A percentile compares a stretch with the other conserved stretches of the same genome.
Conservation (phyloP, 1,139 yeast species). For the Blastobotrys buckinghamii region DNA sequence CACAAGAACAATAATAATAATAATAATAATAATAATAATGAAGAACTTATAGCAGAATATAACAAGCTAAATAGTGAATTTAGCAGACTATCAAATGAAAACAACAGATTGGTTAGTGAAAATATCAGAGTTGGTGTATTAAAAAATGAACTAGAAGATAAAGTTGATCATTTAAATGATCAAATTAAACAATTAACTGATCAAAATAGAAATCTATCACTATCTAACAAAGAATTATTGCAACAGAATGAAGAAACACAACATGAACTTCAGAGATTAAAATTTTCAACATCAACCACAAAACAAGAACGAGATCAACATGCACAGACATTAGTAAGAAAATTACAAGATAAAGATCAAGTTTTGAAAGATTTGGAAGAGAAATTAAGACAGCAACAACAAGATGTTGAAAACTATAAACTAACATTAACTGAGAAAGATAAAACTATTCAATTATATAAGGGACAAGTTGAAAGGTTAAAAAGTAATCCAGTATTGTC, state of each 20-base stretch:
- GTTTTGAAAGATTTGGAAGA: background rate
- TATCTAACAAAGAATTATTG: background rate
- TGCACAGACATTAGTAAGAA: slow-evolving; percentile 3
- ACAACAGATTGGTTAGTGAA: no score
- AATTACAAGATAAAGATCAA: background rate
- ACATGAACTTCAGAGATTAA: background rate
- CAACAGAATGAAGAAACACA: background rate
- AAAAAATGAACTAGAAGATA: no score
- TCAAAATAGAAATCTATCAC: background rate
- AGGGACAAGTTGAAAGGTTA: background rate
- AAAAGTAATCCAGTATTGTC: no score
- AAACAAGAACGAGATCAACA: background rate
- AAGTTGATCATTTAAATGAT: no score
- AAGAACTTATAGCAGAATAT: no score
- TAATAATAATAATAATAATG: no score
- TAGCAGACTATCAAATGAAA: no score
- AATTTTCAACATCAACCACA: slow-evolving; percentile 1
- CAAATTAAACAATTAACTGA: no score
- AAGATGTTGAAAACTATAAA: background rate
- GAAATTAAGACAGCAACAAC: background rate
- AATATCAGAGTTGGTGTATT: no score
- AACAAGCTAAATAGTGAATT: no score
- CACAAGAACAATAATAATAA: no score
- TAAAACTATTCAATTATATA: background rate
- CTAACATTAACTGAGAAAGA: background rate